Conservation (phyloP, 1,139 yeast species). For the Meyerozyma sp. region DNA sequence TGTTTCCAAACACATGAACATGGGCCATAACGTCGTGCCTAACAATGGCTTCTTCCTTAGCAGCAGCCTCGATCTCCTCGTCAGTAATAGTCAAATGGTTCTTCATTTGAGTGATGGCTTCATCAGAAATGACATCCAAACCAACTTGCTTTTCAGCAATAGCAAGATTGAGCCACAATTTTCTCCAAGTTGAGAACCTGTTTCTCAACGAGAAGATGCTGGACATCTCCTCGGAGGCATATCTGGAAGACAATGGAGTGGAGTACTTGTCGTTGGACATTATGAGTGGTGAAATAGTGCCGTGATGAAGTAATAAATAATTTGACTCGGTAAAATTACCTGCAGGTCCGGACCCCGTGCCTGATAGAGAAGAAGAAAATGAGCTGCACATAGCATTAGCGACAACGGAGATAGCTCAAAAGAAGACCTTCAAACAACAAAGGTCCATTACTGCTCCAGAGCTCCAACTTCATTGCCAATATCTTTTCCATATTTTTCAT, state of each 20-base stretch:
- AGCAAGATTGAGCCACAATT: conserved; percentile 92
- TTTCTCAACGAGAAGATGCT: conserved; percentile 85
- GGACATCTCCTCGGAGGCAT: conserved; percentile 97
- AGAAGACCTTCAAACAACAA: too few relatives aligned
- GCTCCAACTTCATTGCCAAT: too few relatives aligned
- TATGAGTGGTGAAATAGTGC: not conserved
- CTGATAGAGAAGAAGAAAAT: not conserved
- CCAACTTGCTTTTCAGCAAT: conserved; percentile 94
- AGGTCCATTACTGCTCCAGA: too few relatives aligned
- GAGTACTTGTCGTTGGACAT: conserved; percentile 63
- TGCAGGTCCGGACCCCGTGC: not conserved
- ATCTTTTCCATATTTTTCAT: too few relatives aligned
- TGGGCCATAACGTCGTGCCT: conserved; percentile 99
- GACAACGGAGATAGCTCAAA: too few relatives aligned
- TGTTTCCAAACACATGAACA: conserved; percentile 89
- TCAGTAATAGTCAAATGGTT: conserved; percentile 78
- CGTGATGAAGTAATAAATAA: conserved; percentile 1
- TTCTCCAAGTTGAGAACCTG: conserved; percentile 97
- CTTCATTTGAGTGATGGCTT: conserved; percentile 84
- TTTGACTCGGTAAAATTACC: not conserved
- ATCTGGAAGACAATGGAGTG: conserved; percentile 93
- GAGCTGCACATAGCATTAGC: too few relatives aligned
- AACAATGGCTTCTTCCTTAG: conserved; percentile 93
- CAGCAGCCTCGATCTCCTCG: conserved; percentile 84
- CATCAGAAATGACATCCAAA: conserved; percentile 74